Percentiles rank a stretch among this genome's conserved stretches.
These are phyloP conservation scores for Phylloporus rhodoxanthus DNA, from an alignment of 768 basidiomycete genomes.

Conservation along the genomic window DNA sequence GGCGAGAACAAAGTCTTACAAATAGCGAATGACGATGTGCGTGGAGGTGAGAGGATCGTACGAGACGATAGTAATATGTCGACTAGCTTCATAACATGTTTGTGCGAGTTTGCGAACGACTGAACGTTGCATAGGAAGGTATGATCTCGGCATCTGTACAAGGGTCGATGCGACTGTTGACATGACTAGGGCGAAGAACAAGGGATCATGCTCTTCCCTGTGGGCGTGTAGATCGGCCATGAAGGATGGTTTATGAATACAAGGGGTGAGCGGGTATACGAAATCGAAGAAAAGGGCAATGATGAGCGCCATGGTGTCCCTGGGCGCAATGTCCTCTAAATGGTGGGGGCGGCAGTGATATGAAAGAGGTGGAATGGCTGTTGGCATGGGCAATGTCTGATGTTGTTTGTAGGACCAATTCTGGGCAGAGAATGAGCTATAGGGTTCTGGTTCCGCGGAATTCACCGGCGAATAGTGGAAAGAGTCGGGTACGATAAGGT, in stretches of 20 bases:
- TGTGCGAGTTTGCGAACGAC: conserved; percentile 81
- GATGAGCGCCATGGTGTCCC: conserved; percentile 75
- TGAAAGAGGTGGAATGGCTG: conserved; percentile 52
- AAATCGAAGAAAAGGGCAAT: conserved; percentile 91
- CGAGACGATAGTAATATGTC: conserved; percentile 71
- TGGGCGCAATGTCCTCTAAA: conserved; percentile 76
- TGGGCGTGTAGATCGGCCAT: conserved; percentile 80
- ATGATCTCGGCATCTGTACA: conserved; percentile 83
- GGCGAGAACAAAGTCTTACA: conserved; percentile 45
- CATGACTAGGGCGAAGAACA: conserved; percentile 89
- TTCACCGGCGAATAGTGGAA: conserved; percentile 48
- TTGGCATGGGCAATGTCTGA: conserved; percentile 43
- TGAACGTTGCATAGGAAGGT: conserved; percentile 79
- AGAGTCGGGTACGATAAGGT: conserved; percentile 65
- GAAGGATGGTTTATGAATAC: conserved; percentile 86
- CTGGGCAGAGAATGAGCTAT: conserved; percentile 56
- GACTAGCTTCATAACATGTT: conserved; percentile 75
- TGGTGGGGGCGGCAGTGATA: conserved; percentile 70
- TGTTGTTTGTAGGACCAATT: conserved; percentile 71
- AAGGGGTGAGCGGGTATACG: conserved; percentile 87
- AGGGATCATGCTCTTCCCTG: conserved; percentile 80
- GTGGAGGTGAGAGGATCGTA: conserved; percentile 81
- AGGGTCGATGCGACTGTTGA: conserved; percentile 82
- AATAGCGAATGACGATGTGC: conserved; percentile 84
- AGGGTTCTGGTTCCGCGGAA: conserved; percentile 46